Evolutionary conservation across 768 basidiomycete genomes (phyloP), one percentile per base, ranked within the genome.

Genomic region (Strobilomyces echinocephalus): DNA sequence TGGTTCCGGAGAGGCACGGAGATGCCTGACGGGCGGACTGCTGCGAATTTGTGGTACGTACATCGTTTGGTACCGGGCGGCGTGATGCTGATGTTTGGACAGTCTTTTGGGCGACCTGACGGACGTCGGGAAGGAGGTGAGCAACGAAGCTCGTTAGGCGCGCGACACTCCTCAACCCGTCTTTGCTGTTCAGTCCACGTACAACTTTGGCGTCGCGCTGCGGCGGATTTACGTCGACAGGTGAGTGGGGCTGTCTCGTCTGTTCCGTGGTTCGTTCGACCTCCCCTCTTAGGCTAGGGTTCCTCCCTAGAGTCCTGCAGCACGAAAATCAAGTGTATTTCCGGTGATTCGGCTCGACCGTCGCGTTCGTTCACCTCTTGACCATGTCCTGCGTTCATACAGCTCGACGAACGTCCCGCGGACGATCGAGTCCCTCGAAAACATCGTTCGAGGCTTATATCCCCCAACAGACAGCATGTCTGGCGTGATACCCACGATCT

Each of bases 381-480:
- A 50, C 28, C 8, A 4, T 12, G 33, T 36, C 26, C 14, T 16
- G 8, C 38, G 24, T 51, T 50, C 33, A 26, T 52, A 9, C 46
- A 84, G 85, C 44, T 85, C 81, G 15, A 92, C 90, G 2, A 86
- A 88, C 62, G 81, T 92, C 66, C 80, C 88, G 0, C 76, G 90
- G 33, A 91, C 88, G 6, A 82, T 84, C 15, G 87, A 91, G 60
- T 84, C 84, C 0, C 69, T 90, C 16, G 83, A 87, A 58, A 83
- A 91, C 57, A 74, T 91, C 34, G 73, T 87, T n/a, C 76, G 83
- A 46, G 88, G 88, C 1, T 65, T 92, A 44, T 91, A 89, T 60
- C 86, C 85, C 2, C 68, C 71, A 8, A 56, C 68, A 5, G 80
- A 80, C 62, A 82, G 79, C 57, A 68, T 67, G 8, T 59, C 69